These are phyloP conservation scores for Elsinoe necatrix DNA, from an alignment of 2,329 filamentous ascomycete species.

Conservation along the genomic window DNA sequence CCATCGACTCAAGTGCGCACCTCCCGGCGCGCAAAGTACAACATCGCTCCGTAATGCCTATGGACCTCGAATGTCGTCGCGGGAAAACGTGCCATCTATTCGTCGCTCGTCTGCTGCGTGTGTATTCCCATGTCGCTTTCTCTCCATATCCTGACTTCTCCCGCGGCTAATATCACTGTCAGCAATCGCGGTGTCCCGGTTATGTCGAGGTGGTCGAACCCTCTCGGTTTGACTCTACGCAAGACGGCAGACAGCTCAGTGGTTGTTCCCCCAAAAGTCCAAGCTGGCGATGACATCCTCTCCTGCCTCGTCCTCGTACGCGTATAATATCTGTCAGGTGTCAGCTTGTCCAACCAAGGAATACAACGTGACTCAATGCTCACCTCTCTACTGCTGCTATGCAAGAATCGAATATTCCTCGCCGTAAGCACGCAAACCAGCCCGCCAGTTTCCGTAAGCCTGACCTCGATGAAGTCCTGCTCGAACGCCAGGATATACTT, in stretches of 20 bases:
- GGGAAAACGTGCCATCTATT: slow-evolving; percentile 10
- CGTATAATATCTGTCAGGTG: slow-evolving; percentile 73
- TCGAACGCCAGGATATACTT: slow-evolving; percentile 92
- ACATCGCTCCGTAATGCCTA: slow-evolving; percentile 8
- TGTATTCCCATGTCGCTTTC: not conserved
- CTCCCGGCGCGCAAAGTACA: not conserved
- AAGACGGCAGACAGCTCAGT: slow-evolving; percentile 1
- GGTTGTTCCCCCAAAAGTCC: slow-evolving; percentile 71
- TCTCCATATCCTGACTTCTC: not conserved
- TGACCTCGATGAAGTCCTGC: slow-evolving; percentile 92
- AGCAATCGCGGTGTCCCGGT: not conserved
- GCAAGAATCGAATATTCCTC: slow-evolving; percentile 94
- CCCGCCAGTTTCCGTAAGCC: slow-evolving; percentile 87
- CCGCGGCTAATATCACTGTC: no score
- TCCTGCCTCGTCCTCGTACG: slow-evolving; percentile 90
- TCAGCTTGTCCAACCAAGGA: slow-evolving; percentile 21
- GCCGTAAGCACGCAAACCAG: slow-evolving; percentile 90
- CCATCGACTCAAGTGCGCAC: not conserved
- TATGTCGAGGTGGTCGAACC: no score
- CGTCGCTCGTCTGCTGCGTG: slow-evolving; percentile 12
- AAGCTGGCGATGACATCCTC: slow-evolving; percentile 90
- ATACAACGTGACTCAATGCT: slow-evolving; percentile 27
- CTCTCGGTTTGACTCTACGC: not conserved
- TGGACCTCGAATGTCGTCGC: not conserved
- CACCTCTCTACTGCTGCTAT: slow-evolving; percentile 95